These are phyloP conservation scores for Gentiana dahurica DNA, from an alignment of 257 asterid genomes.

Conservation along the genomic window DNA sequence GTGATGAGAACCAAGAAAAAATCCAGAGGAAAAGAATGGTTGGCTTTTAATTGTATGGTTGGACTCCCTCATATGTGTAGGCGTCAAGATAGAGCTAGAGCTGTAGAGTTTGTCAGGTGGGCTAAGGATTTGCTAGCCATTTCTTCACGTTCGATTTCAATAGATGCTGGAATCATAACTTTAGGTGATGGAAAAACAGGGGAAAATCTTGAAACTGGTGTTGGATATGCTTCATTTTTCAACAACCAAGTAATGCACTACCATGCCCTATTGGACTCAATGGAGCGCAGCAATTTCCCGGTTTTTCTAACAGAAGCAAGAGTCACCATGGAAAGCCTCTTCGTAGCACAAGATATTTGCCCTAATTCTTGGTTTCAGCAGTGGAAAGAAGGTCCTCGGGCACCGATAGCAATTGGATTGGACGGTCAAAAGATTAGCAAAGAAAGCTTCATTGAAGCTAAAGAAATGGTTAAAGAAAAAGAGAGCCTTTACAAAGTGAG, in stretches of 20 bases:
- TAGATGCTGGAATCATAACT: slow-evolving; percentile 19
- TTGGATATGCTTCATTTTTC: slow-evolving; percentile 21
- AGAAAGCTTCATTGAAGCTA: slow-evolving; percentile 28
- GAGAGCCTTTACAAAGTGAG: slow-evolving; percentile 25
- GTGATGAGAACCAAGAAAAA: slow-evolving; percentile 5
- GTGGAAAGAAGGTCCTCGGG: slow-evolving; percentile 18
- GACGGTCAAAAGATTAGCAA: slow-evolving; percentile 23
- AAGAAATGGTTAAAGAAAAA: slow-evolving; percentile 28
- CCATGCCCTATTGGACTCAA: slow-evolving; percentile 30
- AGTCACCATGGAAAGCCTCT: slow-evolving; percentile 27
- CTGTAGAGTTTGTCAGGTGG: slow-evolving; percentile 18
- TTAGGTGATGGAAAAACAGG: slow-evolving; percentile 24
- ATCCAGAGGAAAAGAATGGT: slow-evolving; percentile 15
- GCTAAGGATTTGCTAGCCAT: slow-evolving; percentile 14
- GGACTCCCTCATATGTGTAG: slow-evolving; percentile 38
- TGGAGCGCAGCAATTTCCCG: slow-evolving; percentile 20
- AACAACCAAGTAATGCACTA: slow-evolving; percentile 17
- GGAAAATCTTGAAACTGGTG: slow-evolving; percentile 9
- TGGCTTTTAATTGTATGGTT: slow-evolving; percentile 28
- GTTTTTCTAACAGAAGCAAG: slow-evolving; percentile 29
- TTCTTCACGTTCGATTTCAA: neutral
- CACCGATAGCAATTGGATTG: slow-evolving; percentile 6
- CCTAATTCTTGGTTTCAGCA: slow-evolving; percentile 11
- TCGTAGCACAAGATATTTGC: slow-evolving; percentile 29
- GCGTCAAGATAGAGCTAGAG: slow-evolving; percentile 18